Percentiles rank a stretch among this genome's conserved stretches.
These are phyloP conservation scores for Tranzscheliella williamsii DNA, from an alignment of 1,284 basidiomycete species.

Conservation along the genomic window DNA sequence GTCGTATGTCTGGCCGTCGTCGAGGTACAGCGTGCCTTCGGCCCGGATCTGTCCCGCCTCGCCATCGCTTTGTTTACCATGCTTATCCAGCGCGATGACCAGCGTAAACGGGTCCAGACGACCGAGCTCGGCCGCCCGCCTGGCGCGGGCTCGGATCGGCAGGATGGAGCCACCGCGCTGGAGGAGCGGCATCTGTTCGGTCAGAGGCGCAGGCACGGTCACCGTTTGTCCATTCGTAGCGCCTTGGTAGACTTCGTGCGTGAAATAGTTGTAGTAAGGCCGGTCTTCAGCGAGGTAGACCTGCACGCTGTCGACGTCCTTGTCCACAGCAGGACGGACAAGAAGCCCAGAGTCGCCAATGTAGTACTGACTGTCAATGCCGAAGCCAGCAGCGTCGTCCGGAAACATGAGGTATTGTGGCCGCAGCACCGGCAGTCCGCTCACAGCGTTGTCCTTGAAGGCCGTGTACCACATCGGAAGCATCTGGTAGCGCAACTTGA, in stretches of 20 bases:
- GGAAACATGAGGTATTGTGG: slow-evolving; percentile 95
- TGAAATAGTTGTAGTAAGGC: slow-evolving; percentile 95
- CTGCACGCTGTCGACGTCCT: slow-evolving; percentile 72
- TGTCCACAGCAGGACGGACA: slow-evolving; percentile 84
- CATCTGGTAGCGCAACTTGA: slow-evolving; percentile 83
- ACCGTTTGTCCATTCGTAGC: slow-evolving; percentile 68
- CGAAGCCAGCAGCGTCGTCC: slow-evolving; percentile 78
- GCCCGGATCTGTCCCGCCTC: slow-evolving; percentile 63
- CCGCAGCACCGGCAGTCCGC: slow-evolving; percentile 53
- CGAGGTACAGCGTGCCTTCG: slow-evolving; percentile 85
- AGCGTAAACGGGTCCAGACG: slow-evolving; percentile 91
- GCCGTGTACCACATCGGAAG: slow-evolving; percentile 95
- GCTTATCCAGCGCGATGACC: slow-evolving; percentile 75
- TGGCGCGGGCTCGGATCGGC: slow-evolving; percentile 80
- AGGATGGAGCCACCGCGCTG: slow-evolving; percentile 91
- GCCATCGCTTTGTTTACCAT: slow-evolving; percentile 9
- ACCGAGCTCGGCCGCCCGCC: slow-evolving; percentile 84
- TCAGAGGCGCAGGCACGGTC: slow-evolving; percentile 67
- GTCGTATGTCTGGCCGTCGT: slow-evolving; percentile 86
- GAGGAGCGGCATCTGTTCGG: slow-evolving; percentile 77
- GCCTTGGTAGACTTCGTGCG: slow-evolving; percentile 67
- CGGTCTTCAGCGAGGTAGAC: slow-evolving; percentile 89
- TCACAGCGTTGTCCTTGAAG: slow-evolving; percentile 66
- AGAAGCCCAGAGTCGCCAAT: slow-evolving; percentile 84
- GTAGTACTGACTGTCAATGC: slow-evolving; percentile 92